A percentile compares a stretch with the other conserved stretches of the same genome.
phyloP scores from a whole-genome alignment of 768 basidiomycete species.

The Tylopilus vinaceipallidus region DNA sequence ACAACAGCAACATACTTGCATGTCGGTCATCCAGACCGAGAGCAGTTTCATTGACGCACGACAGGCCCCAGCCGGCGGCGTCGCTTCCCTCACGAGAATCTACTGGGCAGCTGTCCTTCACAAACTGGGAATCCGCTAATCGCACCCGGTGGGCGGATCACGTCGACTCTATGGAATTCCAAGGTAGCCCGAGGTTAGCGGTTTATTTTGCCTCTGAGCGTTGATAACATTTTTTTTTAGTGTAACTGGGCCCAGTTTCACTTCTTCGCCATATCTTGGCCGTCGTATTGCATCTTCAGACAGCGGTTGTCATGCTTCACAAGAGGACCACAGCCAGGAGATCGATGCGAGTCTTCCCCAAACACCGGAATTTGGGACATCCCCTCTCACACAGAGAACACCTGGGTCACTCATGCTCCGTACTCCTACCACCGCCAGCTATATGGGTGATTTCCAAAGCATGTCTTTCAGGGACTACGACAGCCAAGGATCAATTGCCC shows the following conservation, averaged over 20 bases:
- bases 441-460: conserved; percentile 34
- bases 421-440: conserved; percentile 45
- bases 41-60: conserved; percentile 30
- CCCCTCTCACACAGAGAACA: conserved; percentile 51
- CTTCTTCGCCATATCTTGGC: conserved; percentile 13
- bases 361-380: conserved; percentile 46
- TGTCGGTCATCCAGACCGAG: conserved; percentile 25
- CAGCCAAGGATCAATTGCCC: conserved; percentile 18
- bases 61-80: conserved; percentile 15
- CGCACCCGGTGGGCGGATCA: conserved; percentile 22
- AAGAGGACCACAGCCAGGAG: conserved; percentile 35
- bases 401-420: conserved; percentile 46
- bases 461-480: conserved; percentile 25
- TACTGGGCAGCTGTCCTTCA: conserved; percentile 27
- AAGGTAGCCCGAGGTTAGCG: conserved; percentile 15
- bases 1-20: conserved; percentile 1
- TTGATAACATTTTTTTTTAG: conserved; percentile 14
- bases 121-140: conserved; percentile 25
- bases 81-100: conserved; percentile 27
- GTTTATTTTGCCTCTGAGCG: background rate
- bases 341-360: conserved; percentile 35
- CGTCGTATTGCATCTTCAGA: conserved; percentile 18
- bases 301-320: conserved; percentile 11
- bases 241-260: conserved; percentile 5
- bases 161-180: conserved; percentile 12